A percentile compares a stretch with the other conserved stretches of the same genome.
These are phyloP conservation scores for Colletotrichum costaricense DNA, from an alignment of 2,329 filamentous ascomycete species.

Conservation along the genomic window DNA sequence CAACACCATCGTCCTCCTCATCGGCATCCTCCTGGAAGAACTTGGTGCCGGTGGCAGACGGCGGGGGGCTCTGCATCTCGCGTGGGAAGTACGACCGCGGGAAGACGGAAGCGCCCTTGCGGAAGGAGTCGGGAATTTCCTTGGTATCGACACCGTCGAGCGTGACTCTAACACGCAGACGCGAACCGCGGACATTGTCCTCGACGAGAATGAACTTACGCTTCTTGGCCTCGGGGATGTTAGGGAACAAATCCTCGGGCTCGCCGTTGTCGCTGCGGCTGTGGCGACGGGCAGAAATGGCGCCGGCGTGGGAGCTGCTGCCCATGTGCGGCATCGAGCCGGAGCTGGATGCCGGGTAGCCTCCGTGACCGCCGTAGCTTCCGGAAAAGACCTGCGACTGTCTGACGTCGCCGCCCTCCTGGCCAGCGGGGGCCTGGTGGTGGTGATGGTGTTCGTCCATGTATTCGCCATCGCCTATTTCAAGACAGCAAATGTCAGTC, in stretches of 20 bases:
- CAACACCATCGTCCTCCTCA: constrained; percentile 67
- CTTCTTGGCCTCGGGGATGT: constrained; percentile 89
- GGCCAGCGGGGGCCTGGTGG: constrained; percentile 68
- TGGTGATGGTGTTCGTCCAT: constrained; percentile 77
- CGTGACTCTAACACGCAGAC: constrained; percentile 89
- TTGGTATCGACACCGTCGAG: constrained; percentile 95
- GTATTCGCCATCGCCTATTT: constrained; percentile 68
- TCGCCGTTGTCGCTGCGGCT: constrained; percentile 64
- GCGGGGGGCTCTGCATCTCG: constrained; percentile 90
- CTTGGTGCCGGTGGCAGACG: constrained; percentile 77
- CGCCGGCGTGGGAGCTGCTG: constrained; percentile 44
- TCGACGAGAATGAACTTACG: constrained; percentile 98
- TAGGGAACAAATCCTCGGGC: constrained; percentile 82
- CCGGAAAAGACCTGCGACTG: constrained; percentile 79
- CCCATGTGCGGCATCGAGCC: constrained; percentile 74
- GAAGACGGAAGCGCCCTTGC: constrained; percentile 88
- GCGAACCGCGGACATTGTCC: constrained; percentile 82
- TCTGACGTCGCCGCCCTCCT: constrained; percentile 69
- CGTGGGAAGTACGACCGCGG: constrained; percentile 92
- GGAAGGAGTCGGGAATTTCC: constrained; percentile 96
- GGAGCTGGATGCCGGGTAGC: constrained; percentile 63
- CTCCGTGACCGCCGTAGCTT: constrained; percentile 71
- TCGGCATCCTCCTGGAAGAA: constrained; percentile 78
- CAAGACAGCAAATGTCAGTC: constrained; percentile 35
- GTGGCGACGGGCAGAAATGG: constrained; percentile 50